These are phyloP conservation scores for Colletotrichum theobromicola DNA, from an alignment of 2,329 filamentous ascomycete genomes.

Conservation along the genomic window DNA sequence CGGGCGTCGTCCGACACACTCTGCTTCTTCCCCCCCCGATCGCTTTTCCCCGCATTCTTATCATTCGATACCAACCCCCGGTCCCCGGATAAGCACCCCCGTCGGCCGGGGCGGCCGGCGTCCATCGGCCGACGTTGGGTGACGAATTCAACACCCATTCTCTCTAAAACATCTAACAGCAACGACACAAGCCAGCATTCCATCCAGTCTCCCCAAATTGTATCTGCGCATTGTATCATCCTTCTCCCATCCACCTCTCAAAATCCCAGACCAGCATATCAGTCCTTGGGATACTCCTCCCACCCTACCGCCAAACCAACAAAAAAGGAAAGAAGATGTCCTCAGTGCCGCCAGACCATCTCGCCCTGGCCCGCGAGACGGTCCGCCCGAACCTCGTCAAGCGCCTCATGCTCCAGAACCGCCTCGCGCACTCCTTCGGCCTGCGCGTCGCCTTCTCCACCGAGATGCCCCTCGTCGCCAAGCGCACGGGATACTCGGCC, in stretches of 20 bases:
- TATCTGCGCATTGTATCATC: too few relatives aligned
- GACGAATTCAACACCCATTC: rapidly evolving
- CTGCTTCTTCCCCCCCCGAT: neutral
- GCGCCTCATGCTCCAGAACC: neutral
- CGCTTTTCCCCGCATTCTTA: conserved; percentile 8
- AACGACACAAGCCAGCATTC: neutral
- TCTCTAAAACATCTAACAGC: neutral
- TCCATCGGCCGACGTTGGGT: neutral
- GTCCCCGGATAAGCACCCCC: neutral
- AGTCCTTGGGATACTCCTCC: too few relatives aligned
- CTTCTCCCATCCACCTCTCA: too few relatives aligned
- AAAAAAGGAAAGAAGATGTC: neutral
- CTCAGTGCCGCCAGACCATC: neutral
- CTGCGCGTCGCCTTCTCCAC: conserved; percentile 13
- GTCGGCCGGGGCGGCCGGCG: neutral
- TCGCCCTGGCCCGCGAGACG: neutral
- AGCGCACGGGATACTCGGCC: neutral
- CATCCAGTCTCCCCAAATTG: too few relatives aligned
- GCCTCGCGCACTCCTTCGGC: conserved; percentile 3
- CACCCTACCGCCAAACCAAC: neutral
- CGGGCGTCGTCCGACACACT: neutral
- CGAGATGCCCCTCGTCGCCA: conserved; percentile 11
- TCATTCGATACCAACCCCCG: neutral
- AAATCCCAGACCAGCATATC: too few relatives aligned
- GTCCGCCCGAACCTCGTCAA: conserved; percentile 6